These are phyloP conservation scores for Epicoccum nigrum DNA, from an alignment of 2,329 filamentous ascomycete species.

Conservation along the genomic window DNA sequence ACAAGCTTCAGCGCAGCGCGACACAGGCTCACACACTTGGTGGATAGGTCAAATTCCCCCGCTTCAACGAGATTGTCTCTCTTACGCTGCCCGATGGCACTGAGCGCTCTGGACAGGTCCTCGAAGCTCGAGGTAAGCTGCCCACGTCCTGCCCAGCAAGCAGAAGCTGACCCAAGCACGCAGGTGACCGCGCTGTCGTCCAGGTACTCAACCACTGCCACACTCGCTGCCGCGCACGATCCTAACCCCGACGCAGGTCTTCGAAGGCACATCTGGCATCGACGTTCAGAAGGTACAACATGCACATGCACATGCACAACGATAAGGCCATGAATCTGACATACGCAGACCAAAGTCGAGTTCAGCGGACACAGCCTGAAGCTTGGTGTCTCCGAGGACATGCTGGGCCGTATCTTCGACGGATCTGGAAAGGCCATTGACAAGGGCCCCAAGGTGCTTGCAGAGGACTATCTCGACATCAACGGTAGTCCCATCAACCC, in stretches of 20 bases:
- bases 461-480: conserved; percentile 98
- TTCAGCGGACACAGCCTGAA: conserved; percentile 97
- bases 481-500: conserved; percentile 99
- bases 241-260: conserved; percentile 69
- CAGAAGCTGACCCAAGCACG: conserved; percentile 23
- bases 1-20: conserved; percentile 3
- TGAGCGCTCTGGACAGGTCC: conserved; percentile 89
- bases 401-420: conserved; percentile 98
- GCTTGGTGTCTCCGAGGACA: conserved; percentile 98
- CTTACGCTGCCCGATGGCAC: conserved; percentile 95
- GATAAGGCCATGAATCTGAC: conserved; percentile 29
- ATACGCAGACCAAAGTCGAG: conserved; percentile 84
- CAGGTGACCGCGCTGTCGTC: conserved; percentile 91
- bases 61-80: conserved; percentile 97
- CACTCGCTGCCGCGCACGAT: conserved; percentile 1
- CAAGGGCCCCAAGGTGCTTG: conserved; percentile 97
- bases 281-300: conserved; percentile 87
- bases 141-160: neutral
- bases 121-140: conserved; percentile 88
- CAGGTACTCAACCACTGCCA: conserved; percentile 65
- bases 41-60: conserved; percentile 89
- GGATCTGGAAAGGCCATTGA: conserved; percentile 97
- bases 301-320: conserved; percentile 13
- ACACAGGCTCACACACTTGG: conserved; percentile 29
- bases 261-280: conserved; percentile 95